phyloP scores from a whole-genome alignment of 345 rosid species.

The Salix udensis region DNA sequence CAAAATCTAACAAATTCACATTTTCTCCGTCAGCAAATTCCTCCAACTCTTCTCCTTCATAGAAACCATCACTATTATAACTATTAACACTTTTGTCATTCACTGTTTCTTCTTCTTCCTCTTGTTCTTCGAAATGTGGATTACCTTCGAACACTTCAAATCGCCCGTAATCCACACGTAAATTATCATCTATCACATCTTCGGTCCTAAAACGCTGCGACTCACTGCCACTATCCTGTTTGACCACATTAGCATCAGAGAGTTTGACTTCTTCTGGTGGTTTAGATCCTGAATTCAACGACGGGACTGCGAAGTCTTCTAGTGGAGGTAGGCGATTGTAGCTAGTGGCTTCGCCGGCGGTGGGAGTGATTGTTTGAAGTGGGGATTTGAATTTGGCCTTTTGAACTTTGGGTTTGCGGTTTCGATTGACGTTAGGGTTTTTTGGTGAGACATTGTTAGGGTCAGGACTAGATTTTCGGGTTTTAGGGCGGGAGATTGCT shows the following conservation, averaged over 20 bases:
- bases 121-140: constrained; percentile 26
- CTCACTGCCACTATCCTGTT: constrained; percentile 21
- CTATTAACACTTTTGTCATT: constrained; percentile 32
- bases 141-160: constrained; percentile 47
- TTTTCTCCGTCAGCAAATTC: constrained; percentile 8
- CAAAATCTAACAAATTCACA: constrained; percentile 27
- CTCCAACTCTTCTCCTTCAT: constrained; percentile 13
- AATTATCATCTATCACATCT: constrained; percentile 22
- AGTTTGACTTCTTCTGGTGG: constrained; percentile 55
- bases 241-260: constrained; percentile 43
- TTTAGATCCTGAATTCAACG: constrained; percentile 9
- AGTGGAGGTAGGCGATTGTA: constrained; percentile 80
- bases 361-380: constrained; percentile 33
- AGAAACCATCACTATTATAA: constrained; percentile 9
- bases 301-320: constrained; percentile 47
- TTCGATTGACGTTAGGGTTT: not conserved
- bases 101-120: constrained; percentile 21
- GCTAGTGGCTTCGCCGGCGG: constrained; percentile 75
- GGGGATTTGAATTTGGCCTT: constrained; percentile 6
- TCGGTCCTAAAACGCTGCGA: constrained; percentile 10
- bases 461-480: constrained; percentile 32
- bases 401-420: constrained; percentile 31
- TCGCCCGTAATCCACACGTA: constrained; percentile 30
- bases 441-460: not conserved
- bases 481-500: constrained; percentile 47